These are phyloP conservation scores for Naegleria gruberi DNA, from an alignment of 208 protist species.

Conservation along the genomic window DNA sequence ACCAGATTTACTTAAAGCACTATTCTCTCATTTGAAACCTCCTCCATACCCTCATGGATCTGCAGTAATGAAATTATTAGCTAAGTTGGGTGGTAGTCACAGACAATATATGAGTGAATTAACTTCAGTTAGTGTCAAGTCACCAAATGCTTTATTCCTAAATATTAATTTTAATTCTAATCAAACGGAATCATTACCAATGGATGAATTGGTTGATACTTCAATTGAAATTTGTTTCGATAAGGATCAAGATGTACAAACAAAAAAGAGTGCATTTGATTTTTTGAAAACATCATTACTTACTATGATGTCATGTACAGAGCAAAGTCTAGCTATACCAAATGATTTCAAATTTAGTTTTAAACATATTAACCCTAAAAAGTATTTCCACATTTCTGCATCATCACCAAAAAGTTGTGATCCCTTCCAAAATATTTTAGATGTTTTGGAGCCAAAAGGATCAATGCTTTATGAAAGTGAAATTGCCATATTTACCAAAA, in stretches of 20 bases:
- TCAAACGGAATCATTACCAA: background rate
- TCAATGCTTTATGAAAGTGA: background rate
- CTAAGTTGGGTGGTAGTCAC: conserved; percentile 24
- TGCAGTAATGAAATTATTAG: conserved; percentile 13
- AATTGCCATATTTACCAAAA: background rate
- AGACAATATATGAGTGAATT: conserved; percentile 7
- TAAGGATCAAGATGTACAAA: background rate
- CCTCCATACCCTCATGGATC: background rate
- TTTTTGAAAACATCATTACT: background rate
- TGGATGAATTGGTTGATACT: background rate
- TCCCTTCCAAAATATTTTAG: background rate
- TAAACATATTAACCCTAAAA: background rate
- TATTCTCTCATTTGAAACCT: conserved; percentile 25
- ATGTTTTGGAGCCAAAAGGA: background rate
- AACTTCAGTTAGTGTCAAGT: background rate
- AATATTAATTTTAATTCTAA: background rate
- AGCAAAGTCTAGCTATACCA: background rate
- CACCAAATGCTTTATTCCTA: background rate
- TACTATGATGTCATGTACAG: background rate
- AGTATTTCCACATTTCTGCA: background rate
- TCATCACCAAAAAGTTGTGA: background rate
- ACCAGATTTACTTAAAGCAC: conserved; percentile 3
- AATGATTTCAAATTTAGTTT: background rate
- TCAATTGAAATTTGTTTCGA: background rate
- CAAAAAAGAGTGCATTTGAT: background rate